Conservation (phyloP, 345 rosid genomes). For the Pistacia integerrima region DNA sequence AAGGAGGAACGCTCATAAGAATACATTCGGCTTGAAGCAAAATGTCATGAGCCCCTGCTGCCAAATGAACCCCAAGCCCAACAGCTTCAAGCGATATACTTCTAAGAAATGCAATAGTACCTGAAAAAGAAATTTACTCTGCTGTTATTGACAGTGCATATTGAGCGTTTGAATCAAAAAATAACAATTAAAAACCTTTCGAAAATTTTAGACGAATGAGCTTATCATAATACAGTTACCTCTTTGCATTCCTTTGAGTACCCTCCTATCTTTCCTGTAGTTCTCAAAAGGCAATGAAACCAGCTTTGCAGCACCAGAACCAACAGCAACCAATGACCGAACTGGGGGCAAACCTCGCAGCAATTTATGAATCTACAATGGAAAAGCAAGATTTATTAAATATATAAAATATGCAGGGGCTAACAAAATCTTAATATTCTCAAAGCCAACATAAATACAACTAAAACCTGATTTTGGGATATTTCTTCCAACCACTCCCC, state of each 20-base stretch:
- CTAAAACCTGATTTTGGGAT: slow-evolving; percentile 86
- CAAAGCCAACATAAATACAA: slow-evolving; percentile 4
- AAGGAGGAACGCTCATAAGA: slow-evolving; percentile 54
- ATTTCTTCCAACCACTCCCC: slow-evolving; percentile 97
- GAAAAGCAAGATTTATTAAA: slow-evolving; percentile 14
- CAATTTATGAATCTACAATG: slow-evolving; percentile 62
- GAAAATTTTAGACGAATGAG: slow-evolving; percentile 6
- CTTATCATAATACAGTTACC: slow-evolving; percentile 45
- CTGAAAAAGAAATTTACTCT: slow-evolving; percentile 41
- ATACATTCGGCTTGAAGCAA: slow-evolving; percentile 75
- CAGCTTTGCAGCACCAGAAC: slow-evolving; percentile 77
- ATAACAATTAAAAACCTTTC: neutral
- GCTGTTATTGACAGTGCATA: neutral
- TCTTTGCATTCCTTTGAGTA: slow-evolving; percentile 92
- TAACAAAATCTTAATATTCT: slow-evolving; percentile 18
- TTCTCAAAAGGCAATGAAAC: slow-evolving; percentile 85
- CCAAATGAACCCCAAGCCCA: slow-evolving; percentile 94
- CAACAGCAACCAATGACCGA: slow-evolving; percentile 76
- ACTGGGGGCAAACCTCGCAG: slow-evolving; percentile 77
- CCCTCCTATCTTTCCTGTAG: slow-evolving; percentile 80
- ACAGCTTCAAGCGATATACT: slow-evolving; percentile 93
- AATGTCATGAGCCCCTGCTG: slow-evolving; percentile 85
- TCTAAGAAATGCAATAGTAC: slow-evolving; percentile 85
- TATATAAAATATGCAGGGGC: slow-evolving; percentile 16
- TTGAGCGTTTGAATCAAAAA: neutral